These are phyloP conservation scores for Phaffia tasmanica DNA, from an alignment of 768 basidiomycete genomes.

Conservation along the genomic window DNA sequence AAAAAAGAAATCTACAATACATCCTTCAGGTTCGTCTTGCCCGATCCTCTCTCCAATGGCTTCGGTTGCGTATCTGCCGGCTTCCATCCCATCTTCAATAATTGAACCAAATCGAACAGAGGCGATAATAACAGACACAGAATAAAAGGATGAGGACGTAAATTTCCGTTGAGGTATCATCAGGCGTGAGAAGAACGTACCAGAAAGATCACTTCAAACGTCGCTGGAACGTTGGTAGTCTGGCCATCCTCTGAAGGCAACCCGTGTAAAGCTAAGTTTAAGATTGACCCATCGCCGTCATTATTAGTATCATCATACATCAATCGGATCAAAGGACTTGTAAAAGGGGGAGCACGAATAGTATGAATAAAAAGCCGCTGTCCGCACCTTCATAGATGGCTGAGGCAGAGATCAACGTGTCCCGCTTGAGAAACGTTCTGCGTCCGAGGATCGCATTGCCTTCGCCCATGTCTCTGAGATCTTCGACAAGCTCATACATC, in stretches of 20 bases:
- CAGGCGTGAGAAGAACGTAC: slow-evolving; percentile 40
- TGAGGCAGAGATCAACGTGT: slow-evolving; percentile 80
- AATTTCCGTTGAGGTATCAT: neutral
- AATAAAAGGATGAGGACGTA: neutral
- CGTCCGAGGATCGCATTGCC: slow-evolving; percentile 79
- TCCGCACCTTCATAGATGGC: slow-evolving; percentile 77
- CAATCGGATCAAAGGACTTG: neutral
- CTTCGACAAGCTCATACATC: slow-evolving; percentile 91
- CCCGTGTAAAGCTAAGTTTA: slow-evolving; percentile 16
- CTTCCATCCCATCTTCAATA: slow-evolving; percentile 69
- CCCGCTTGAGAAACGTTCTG: slow-evolving; percentile 61
- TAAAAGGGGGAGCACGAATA: neutral
- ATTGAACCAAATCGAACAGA: neutral
- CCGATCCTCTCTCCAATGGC: slow-evolving; percentile 55
- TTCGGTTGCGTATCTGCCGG: slow-evolving; percentile 57
- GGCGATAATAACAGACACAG: no score
- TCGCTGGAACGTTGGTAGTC: slow-evolving; percentile 56
- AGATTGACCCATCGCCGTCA: neutral
- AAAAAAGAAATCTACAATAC: neutral
- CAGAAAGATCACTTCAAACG: slow-evolving; percentile 92
- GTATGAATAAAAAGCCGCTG: neutral
- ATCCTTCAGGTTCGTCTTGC: slow-evolving; percentile 31
- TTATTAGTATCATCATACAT: neutral
- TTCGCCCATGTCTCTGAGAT: slow-evolving; percentile 94
- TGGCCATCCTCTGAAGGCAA: neutral